Evolutionary conservation across 352 stramenopile species (phyloP).

Genomic region (Phytophthora brassicae): DNA sequence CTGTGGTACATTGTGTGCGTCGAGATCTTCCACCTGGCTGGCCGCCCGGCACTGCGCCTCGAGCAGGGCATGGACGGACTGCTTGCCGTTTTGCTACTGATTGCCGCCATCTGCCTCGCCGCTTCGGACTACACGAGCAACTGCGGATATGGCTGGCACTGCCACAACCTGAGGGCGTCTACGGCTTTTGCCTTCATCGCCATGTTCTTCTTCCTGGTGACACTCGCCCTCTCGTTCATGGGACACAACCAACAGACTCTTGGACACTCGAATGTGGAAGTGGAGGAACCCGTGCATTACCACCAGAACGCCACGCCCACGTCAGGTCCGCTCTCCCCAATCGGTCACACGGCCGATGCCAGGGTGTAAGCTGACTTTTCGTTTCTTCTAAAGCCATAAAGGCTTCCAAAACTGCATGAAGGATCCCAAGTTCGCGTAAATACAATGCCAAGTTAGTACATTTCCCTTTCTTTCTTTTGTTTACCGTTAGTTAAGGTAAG

Average conservation of each 20-base stretch:
- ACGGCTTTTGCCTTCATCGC: conserved; percentile 60
- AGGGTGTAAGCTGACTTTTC: conserved; percentile 28
- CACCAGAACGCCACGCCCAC: conserved; percentile 34
- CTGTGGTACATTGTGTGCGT: conserved; percentile 51
- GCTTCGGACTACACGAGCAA: conserved; percentile 46
- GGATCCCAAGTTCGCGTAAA: not conserved
- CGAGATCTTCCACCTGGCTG: conserved; percentile 48
- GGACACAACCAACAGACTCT: not conserved
- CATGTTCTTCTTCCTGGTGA: conserved; percentile 50
- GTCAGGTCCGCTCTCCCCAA: conserved; percentile 29
- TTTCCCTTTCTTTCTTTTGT: no score
- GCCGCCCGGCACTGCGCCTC: conserved; percentile 23
- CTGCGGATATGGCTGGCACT: conserved; percentile 39
- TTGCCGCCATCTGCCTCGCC: conserved; percentile 56
- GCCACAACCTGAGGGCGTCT: conserved; percentile 50
- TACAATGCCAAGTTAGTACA: not conserved
- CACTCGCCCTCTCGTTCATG: conserved; percentile 41
- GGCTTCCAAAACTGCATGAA: not conserved
- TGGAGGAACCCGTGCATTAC: conserved; percentile 38
- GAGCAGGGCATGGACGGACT: conserved; percentile 41
- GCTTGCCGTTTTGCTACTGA: conserved; percentile 45
- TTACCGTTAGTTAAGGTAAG: no score
- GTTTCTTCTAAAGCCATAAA: no score
- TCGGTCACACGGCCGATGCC: conserved; percentile 21
- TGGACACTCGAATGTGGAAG: conserved; percentile 18